Evolutionary conservation across 495 filamentous ascomycete species (phyloP), one percentile per base, ranked within the genome.

Genomic region (Lasiosphaeria ovina): DNA sequence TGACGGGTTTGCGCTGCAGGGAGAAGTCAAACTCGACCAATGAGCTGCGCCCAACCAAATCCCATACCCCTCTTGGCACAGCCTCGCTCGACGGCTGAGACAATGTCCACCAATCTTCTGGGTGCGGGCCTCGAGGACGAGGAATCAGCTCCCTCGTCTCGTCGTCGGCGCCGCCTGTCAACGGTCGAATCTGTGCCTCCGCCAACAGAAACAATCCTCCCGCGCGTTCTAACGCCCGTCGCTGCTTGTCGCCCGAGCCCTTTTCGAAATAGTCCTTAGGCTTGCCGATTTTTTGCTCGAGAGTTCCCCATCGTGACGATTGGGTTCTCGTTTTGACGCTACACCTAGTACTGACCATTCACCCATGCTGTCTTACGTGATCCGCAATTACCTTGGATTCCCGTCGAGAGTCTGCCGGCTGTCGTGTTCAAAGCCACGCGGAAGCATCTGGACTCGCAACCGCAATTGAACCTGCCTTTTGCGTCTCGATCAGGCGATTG

Each of bases 61-160:
- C 6, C 44, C 6, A n/a, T 17, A 14, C 49, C 49, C 16, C 10
- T 7, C n/a, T 11, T 33, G 6, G 32, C 34, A 32, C 33, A 53
- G 51, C 51, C 51, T 53, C 34, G 51, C 51, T n/a, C 12, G 3
- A 8, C 8, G 44, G 44, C 44, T 47, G 44, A 47, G 16, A 47
- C 24, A 2, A 24, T 24, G 24, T 24, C 24, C 24, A 24, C 2
- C 42, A 40, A 6, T 40, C 38, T 40, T 42, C 1, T 24, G 2
- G 24, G 24, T 24, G 24, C 24, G 24, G 24, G 24, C 24, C 24
- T 24, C 24, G 24, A 24, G 2, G 24, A 24, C 24, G 24, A 24
- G 24, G 0, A 24, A 24, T 24, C 24, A 24, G 24, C 24, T 24
- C 24, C 24, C 24, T 24, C 24, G 24, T 24, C 24, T 24, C 24